Base-by-base conservation (phyloP, 2,329 filamentous ascomycete genomes). In the Paecilomyces variotii region DNA sequence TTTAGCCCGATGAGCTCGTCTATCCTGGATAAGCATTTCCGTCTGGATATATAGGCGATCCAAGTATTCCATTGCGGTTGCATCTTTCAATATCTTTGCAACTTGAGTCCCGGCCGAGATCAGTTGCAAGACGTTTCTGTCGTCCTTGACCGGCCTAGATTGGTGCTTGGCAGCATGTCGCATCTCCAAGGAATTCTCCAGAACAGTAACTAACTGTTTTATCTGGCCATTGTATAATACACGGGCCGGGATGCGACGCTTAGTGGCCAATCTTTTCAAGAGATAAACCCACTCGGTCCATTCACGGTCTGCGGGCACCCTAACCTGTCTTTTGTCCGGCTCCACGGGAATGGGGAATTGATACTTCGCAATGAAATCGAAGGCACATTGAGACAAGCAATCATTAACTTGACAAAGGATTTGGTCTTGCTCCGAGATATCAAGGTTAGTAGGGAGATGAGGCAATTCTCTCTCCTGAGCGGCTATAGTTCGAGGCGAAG, bases 231-330 rank as follows among this genome's bases (percentile, higher is more conserved):
- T 90, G 79, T 93, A 94, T 51, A 95, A 79, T 24, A 94, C 88
- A 58, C 90, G 82, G 53, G 90, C 89, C 4, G 90, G 90, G 65
- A 95, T 93, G 62, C 90, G 85, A 64, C 90, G 84, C 78, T 93
- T 94, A 34, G 90, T 95, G 32, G 90, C 90, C 59, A 95, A 82
- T 55, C 90, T 83, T 76, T 94, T 94, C 65, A 95, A 80, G 59
- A 95, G 82, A 73, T 92, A 91, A 58, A 93, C 90, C 90, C 90
- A 95, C 76, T 95, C 90, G 53, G 89, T 93, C 90, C 90, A 95
- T 73, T 94, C 90, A 62, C 89, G 83, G 74, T 92, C 89, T 68
- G 87, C 85, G 32, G 89, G 85, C 53, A 86, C 79, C 71, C 88
- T 86, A 56, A 92, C 82, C 58, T 87, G 87, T 65, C 89, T 84